Percentiles rank a stretch among this genome's conserved stretches.
Evolutionary conservation across 192 early-diverging fungal genomes (phyloP).

Genomic region (Coemansia sp.): DNA sequence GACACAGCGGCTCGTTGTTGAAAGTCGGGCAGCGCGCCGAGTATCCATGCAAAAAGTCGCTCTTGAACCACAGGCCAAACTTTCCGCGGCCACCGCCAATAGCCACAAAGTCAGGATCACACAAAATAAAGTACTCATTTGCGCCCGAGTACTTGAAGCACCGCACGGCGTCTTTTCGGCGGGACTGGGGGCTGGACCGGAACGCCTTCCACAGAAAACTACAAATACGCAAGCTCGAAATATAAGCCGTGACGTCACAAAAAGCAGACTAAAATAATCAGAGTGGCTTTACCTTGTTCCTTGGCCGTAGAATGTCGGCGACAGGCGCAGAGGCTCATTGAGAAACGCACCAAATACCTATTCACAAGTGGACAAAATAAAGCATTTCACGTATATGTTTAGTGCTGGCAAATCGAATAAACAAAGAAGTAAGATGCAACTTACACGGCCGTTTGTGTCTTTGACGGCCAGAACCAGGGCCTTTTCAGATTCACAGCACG

Average conservation of each 20-base stretch:
- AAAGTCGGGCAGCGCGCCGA: slow-evolving; percentile 70
- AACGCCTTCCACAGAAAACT: slow-evolving; percentile 72
- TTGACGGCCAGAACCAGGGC: slow-evolving; percentile 71
- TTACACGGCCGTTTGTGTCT: slow-evolving; percentile 55
- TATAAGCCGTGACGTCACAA: background rate
- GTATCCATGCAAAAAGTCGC: slow-evolving; percentile 68
- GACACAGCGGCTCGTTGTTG: slow-evolving; percentile 68
- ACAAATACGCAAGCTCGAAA: background rate
- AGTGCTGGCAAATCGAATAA: background rate
- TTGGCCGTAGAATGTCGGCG: slow-evolving; percentile 74
- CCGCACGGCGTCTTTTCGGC: slow-evolving; percentile 54
- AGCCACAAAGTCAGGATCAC: slow-evolving; percentile 72
- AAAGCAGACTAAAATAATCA: background rate
- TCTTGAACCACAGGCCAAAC: slow-evolving; percentile 75
- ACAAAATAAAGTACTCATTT: slow-evolving; percentile 79
- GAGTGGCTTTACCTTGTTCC: slow-evolving; percentile 66
- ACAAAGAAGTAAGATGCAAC: background rate
- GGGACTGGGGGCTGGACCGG: slow-evolving; percentile 43
- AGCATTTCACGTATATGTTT: background rate
- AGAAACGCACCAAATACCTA: slow-evolving; percentile 82
- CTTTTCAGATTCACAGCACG: slow-evolving; percentile 62
- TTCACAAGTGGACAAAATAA: background rate
- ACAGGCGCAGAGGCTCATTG: slow-evolving; percentile 64
- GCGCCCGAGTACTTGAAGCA: slow-evolving; percentile 71
- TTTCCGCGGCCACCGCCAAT: slow-evolving; percentile 78